phyloP scores from a whole-genome alignment of 2,329 filamentous ascomycete genomes.

The Penicillium rolfsii region DNA sequence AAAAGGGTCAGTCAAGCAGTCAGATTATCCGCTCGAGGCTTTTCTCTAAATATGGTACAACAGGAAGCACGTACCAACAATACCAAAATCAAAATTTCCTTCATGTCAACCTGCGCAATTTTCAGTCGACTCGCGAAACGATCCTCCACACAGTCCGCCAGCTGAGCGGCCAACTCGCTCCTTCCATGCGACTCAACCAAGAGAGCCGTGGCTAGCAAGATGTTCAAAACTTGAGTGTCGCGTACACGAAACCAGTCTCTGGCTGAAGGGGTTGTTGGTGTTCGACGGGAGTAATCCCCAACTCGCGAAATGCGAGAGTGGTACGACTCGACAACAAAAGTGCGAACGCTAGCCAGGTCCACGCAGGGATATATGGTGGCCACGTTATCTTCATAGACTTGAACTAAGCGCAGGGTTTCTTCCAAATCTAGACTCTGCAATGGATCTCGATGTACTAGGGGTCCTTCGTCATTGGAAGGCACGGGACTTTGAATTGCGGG shows the following conservation, averaged over 20 bases:
- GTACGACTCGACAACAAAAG: slow-evolving; percentile 38
- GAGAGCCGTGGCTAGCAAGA: slow-evolving; percentile 75
- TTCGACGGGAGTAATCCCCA: neutral
- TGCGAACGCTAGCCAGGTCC: slow-evolving; percentile 69
- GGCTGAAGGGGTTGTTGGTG: slow-evolving; percentile 16
- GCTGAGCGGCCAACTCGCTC: slow-evolving; percentile 57
- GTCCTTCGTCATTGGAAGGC: slow-evolving; percentile 29
- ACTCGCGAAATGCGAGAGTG: slow-evolving; percentile 14
- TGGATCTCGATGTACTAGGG: slow-evolving; percentile 62
- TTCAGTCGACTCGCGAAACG: slow-evolving; percentile 40
- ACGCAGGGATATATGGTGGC: slow-evolving; percentile 87
- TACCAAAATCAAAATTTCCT: slow-evolving; percentile 39
- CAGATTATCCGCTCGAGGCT: neutral
- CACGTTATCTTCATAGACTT: slow-evolving; percentile 82
- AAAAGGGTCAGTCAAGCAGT: neutral
- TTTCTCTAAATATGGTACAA: neutral
- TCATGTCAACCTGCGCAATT: slow-evolving; percentile 43
- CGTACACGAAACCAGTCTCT: slow-evolving; percentile 43
- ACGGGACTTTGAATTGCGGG: slow-evolving; percentile 25
- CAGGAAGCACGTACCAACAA: slow-evolving; percentile 27
- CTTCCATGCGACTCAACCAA: slow-evolving; percentile 76
- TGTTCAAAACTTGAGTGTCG: slow-evolving; percentile 72
- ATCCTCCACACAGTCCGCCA: slow-evolving; percentile 42
- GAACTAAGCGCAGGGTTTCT: slow-evolving; percentile 75
- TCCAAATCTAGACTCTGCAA: slow-evolving; percentile 73